Base-by-base conservation (phyloP, 306 rosid species). In the Quercus ilex region DNA sequence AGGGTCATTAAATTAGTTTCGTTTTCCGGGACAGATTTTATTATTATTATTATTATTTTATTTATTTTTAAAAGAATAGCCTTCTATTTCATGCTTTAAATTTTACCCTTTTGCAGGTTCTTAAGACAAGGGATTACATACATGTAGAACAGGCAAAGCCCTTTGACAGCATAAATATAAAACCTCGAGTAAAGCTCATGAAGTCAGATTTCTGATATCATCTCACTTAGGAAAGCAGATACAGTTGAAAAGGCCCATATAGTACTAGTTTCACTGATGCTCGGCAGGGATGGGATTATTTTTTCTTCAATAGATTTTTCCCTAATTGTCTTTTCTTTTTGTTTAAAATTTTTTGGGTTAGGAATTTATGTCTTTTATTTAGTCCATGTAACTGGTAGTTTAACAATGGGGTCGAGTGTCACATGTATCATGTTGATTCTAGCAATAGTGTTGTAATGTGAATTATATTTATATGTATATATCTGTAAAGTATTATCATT, bases 81-180 rank as follows among this genome's bases (percentile, higher is more conserved):
- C 30, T 5, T 58, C 13, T 23, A 23, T 33, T 68, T 35, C 28
- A 68, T 68, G 72, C 20, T 68, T 62, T 52, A 52, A 52, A 72
- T 77, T 69, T 69, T 14, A 58, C 58, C 62, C 31, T 63, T 84
- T 75, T 88, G 75, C 92, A 96, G 99, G 98, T 96, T 83, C 99
- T 96, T 46, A 93, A 93, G 97, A 93, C 99, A 33, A 90, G 85
- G 90, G 99, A 96, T 85, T 93, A 93, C 85, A 76, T 96, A 83
- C 88, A 93, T 64, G 98, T 91, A 81, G 99, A 93, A 59, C 99
- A 96, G 86, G 74, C 79, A 35, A 85, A 83, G 78, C 92, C 99
- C 73, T 96, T 86, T 70, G 93, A 90, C 71, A 83, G 80, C 79
- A 83, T 96, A 70, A 79, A 62, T 83, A 67, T 96, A 80, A 83